Percentiles rank a stretch among this genome's conserved stretches.
phyloP scores from a whole-genome alignment of 306 rosid genomes.

The Quercus bicolor region DNA sequence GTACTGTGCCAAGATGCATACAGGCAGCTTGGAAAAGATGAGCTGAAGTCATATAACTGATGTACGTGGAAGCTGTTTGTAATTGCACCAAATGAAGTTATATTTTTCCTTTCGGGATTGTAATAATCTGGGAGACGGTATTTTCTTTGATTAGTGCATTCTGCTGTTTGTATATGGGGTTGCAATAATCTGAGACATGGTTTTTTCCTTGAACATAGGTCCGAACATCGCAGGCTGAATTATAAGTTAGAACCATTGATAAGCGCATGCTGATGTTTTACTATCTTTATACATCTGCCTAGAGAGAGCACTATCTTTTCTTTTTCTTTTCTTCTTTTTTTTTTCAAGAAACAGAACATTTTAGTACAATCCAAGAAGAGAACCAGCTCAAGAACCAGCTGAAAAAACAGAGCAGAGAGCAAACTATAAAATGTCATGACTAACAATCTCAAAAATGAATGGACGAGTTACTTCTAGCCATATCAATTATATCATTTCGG shows the following conservation, averaged over 20 bases:
- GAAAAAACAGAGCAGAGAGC: too few species aligned
- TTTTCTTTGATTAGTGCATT: neutral
- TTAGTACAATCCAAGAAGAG: too few species aligned
- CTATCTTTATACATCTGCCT: too few species aligned
- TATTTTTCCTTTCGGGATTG: neutral
- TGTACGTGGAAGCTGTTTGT: neutral
- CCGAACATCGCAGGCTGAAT: neutral
- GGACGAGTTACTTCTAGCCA: too few species aligned
- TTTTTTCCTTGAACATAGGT: neutral
- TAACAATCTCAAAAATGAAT: too few species aligned
- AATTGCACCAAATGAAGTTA: too few species aligned
- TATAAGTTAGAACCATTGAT: neutral
- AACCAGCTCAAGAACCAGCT: too few species aligned
- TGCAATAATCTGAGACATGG: neutral
- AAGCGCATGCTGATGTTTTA: neutral
- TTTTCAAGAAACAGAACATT: too few species aligned
- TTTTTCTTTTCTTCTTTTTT: too few species aligned
- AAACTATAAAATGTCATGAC: too few species aligned
- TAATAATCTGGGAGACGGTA: neutral
- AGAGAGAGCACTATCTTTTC: too few species aligned
- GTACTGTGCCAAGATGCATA: conserved; percentile 61
- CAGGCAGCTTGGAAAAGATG: conserved; percentile 34
- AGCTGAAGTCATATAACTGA: neutral
- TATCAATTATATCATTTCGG: too few species aligned
- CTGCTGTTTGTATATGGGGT: neutral